Evolutionary conservation across 2,329 filamentous ascomycete genomes (phyloP), one percentile per base, ranked within the genome.

Genomic region (Chrysosporium keratinophilum): DNA sequence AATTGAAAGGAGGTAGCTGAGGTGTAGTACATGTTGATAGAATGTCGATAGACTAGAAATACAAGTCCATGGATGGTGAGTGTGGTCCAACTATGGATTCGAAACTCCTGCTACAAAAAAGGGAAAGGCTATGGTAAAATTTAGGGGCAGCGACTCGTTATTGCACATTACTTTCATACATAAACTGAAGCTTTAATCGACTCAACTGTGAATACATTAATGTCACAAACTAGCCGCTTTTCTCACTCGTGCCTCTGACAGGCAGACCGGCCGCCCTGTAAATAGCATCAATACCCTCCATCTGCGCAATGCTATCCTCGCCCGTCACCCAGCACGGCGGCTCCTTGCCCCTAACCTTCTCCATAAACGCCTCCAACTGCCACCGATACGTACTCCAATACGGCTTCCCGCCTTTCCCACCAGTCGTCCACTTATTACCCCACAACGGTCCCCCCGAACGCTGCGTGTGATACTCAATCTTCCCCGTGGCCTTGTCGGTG

Each of bases 391-490:
- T 57, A 45, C 55, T 59, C 57, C 55, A 56, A 33, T 42, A 54
- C 28, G 28, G 31, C 31, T 57, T 54, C 6, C 54, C 53, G 1
- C 55, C 52, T 15, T 54, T 49, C n/a, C 67, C 68, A 64, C 64
- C 63, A 10, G 59, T 67, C 5, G 59, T 67, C 41, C 47, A 56
- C 10, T 58, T 57, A 28, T 64, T 60, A 1, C 62, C 62, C 66
- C 67, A 71, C 12, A 62, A 55, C 7, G 65, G 65, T 3, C 64
- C 66, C 12, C 62, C 63, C 1, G 47, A 50, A 47, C 59, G 63
- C 54, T 65, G 62, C 44, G 63, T 68, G 43, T 59, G 43, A 41
- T 60, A 61, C 4, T 54, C 51, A 11, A 56, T 60, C 50, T 60
- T 59, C 0, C 65, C 65, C 0, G 64, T 67, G 1, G 58, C 56